Base-by-base conservation (phyloP, 2,329 filamentous ascomycete species). In the Nigrograna mackinnonii region DNA sequence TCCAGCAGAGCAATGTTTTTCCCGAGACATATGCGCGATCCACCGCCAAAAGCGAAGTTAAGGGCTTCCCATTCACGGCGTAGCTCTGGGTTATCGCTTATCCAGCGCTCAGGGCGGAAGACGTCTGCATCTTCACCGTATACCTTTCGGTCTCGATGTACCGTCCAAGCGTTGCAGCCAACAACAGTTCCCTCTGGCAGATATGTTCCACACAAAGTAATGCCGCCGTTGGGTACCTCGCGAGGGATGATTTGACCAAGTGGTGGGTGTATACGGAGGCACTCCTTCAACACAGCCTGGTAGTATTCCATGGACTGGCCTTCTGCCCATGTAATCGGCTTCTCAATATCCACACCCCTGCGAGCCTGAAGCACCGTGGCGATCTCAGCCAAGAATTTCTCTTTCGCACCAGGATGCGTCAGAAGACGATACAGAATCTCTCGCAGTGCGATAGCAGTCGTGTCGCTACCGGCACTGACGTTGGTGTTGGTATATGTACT, bases 51-150 rank as follows among this genome's bases (percentile, higher is more conserved):
- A n/a, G n/a, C 31, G 9, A 17, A 17, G n/a, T 9, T 28, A n/a
- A 28, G 24, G 9, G 24, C 9, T 28, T 28, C n/a, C n/a, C 24
- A n/a, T n/a, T n/a, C n/a, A n/a, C n/a, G n/a, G n/a, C n/a, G n/a
- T n/a, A n/a, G n/a, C 24, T 28, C n/a, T 9, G 9, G 9, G 24
- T 9, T 28, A 28, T 28, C 24, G 9, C 9, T 9, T 28, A 28
- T 28, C n/a, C n/a, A 88, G 6, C 86, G 75, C 59, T 90, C 87
- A 0, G 87, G 87, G 40, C 75, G 77, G 68, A 87, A 91, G 16
- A 82, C 77, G 1, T 78, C 63, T 1, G 84, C 84, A 45, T 87
- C 84, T 0, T 79, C 75, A 1, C 86, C 86, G 36, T 74, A 90
- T 0, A 88, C 79, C 6, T 7, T 18, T 9, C 40, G 40, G 35